Evolutionary conservation across 2,329 filamentous ascomycete genomes (phyloP).

Genomic region (Hypocrella siamensis): DNA sequence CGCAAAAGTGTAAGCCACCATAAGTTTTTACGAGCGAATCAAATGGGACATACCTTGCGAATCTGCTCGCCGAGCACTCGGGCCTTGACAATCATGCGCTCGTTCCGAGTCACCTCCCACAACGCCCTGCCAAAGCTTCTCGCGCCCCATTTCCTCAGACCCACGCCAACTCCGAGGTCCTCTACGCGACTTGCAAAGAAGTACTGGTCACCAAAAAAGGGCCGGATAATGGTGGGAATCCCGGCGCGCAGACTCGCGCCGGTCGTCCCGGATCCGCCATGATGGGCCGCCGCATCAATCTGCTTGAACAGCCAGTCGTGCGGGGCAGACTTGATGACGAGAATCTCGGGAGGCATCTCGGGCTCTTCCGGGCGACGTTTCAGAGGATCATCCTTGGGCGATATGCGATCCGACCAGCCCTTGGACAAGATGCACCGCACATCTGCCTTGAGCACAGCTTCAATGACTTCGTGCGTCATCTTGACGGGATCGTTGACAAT

Average conservation of each 20-base stretch:
- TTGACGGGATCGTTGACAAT: conserved; percentile 80
- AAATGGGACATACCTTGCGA: conserved; percentile 46
- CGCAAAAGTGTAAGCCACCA: conserved; percentile 1
- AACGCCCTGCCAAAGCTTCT: conserved; percentile 70
- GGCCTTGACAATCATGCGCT: conserved; percentile 84
- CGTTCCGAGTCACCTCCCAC: conserved; percentile 81
- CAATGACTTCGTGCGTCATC: conserved; percentile 83
- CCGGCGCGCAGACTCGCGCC: conserved; percentile 84
- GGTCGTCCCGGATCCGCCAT: conserved; percentile 88
- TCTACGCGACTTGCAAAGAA: conserved; percentile 87
- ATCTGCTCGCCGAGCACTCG: conserved; percentile 72
- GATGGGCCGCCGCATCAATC: conserved; percentile 87
- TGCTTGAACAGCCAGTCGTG: conserved; percentile 95
- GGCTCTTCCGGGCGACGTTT: conserved; percentile 42
- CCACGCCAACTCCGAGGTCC: conserved; percentile 83
- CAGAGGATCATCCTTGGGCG: conserved; percentile 26
- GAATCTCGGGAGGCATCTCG: conserved; percentile 64
- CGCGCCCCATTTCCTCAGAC: conserved; percentile 79
- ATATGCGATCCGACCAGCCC: conserved; percentile 78
- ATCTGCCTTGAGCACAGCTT: conserved; percentile 79
- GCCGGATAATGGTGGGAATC: conserved; percentile 84
- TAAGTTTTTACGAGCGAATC: not conserved
- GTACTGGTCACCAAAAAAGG: conserved; percentile 96
- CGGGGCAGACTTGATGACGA: conserved; percentile 76
- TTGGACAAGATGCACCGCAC: conserved; percentile 92